Base-by-base conservation (phyloP, 2,329 filamentous ascomycete species). In the Apiospora koreana region DNA sequence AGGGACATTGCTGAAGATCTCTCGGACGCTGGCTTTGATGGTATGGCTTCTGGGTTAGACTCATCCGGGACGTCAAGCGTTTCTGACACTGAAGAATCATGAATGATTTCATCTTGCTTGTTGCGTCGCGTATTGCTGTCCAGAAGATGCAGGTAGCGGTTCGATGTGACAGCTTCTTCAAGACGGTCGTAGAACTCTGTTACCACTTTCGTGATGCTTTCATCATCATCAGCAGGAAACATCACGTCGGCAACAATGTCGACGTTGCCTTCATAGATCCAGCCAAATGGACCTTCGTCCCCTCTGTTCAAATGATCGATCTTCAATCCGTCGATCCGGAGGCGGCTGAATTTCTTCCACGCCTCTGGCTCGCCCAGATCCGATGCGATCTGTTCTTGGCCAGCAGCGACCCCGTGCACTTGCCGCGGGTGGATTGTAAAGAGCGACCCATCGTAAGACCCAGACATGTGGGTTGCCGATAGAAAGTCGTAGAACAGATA, bases 401-500 rank as follows among this genome's bases (percentile, higher is more conserved):
- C 87, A 10, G 93, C 90, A 0, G 92, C 90, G 69, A 93, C 90
- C 54, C 93, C 91, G 78, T 98, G 95, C 6, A 93, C 92, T 81
- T 98, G 96, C 23, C 94, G 90, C 5, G 95, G 96, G 80, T 99
- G 96, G 65, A 99, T 97, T 0, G 95, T 98, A 80, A 99, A 99
- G 2, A 99, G 86, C 0, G 96, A 98, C 69, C 96, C 94, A 78
- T 99, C 96, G 75, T 93, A 97, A 0, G 94, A 96, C 1, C 96
- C 96, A 16, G 94, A 97, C 89, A 98, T 97, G 80, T 96, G 95
- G 78, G 94, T 98, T 23, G 96, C 96, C 0, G 93, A 96, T 38
- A 99, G 83, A 75, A 99, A 97, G 80, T 99, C 96, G 83, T 99
- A 99, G 80, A 98, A 98, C 0, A 99, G 86, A 93, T 94, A 99